Evolutionary conservation across 1,284 basidiomycete species (phyloP).

Genomic region (Leccinum fallax): DNA sequence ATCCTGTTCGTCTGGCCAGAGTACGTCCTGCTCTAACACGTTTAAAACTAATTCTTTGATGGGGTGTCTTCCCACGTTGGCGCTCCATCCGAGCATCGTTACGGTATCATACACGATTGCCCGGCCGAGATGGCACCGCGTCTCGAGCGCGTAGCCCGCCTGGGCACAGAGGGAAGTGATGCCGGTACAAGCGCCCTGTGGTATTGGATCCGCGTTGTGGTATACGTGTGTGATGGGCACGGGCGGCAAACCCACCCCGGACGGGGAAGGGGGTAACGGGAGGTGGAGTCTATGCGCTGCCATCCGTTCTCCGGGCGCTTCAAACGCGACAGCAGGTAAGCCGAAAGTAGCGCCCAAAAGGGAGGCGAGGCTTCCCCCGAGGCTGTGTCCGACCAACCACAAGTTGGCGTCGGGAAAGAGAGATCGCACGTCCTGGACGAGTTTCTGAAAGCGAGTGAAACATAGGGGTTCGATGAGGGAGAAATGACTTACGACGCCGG

Average conservation of each 20-base stretch:
- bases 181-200: conserved; percentile 76
- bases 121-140: conserved; percentile 70
- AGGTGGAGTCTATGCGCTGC: conserved; percentile 88
- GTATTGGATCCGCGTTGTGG: conserved; percentile 82
- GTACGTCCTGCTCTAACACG: conserved; percentile 66
- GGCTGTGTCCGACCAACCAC: conserved; percentile 89
- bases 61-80: conserved; percentile 80
- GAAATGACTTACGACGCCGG: conserved; percentile 64
- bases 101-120: conserved; percentile 86
- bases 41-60: conserved; percentile 80
- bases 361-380: conserved; percentile 88
- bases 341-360: conserved; percentile 93
- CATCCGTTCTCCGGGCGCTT: conserved; percentile 89
- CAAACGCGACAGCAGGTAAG: conserved; percentile 91
- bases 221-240: conserved; percentile 74
- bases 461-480: not conserved
- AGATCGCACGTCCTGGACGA: conserved; percentile 80
- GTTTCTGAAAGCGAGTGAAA: conserved; percentile 38
- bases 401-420: conserved; percentile 86
- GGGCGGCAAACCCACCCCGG: conserved; percentile 23
- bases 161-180: conserved; percentile 62
- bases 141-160: conserved; percentile 74
- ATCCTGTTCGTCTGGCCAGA: conserved; percentile 39
- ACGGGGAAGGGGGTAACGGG: conserved; percentile 56
- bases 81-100: conserved; percentile 79